A percentile compares a stretch with the other conserved stretches of the same genome.
Conservation (phyloP, 2,329 filamentous ascomycete genomes). For the Pyrenophora tritici-repentis region DNA sequence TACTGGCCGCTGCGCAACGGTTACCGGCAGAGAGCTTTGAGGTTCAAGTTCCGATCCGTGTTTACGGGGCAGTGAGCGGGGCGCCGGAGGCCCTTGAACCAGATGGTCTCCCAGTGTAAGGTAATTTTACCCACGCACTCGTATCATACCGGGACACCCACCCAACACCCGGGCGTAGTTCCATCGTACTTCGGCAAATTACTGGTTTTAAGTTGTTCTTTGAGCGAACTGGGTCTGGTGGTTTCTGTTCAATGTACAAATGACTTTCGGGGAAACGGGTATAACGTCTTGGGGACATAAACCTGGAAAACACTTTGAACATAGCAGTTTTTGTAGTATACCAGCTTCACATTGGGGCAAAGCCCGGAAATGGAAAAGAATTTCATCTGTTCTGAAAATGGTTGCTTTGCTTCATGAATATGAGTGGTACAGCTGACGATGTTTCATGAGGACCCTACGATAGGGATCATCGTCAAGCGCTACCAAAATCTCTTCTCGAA, state of each 20-base stretch:
- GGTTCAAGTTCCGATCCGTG: slow-evolving; percentile 79
- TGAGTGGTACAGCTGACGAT: too few relatives aligned
- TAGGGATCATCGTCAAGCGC: too few relatives aligned
- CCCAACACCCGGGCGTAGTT: too few relatives aligned
- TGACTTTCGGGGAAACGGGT: neutral
- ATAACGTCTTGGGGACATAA: neutral
- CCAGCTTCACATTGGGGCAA: slow-evolving; percentile 1
- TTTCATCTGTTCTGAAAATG: neutral
- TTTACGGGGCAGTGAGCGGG: slow-evolving; percentile 67
- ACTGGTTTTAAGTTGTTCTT: neutral
- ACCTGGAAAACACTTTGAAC: neutral
- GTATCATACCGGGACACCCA: too few relatives aligned
- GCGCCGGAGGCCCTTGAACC: slow-evolving; percentile 37
- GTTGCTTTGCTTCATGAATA: neutral
- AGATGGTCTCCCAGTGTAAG: slow-evolving; percentile 42
- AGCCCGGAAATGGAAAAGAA: neutral
- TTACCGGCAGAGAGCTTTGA: slow-evolving; percentile 88
- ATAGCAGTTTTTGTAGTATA: slow-evolving; percentile 3
- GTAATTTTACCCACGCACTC: neutral
- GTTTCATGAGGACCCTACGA: too few relatives aligned
- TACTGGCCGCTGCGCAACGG: slow-evolving; percentile 78
- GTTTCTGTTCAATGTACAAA: neutral
- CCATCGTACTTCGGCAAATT: too few relatives aligned
- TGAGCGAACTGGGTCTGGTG: neutral
- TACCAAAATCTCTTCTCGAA: too few relatives aligned